Base-by-base conservation (phyloP, 257 asterid species). In the Capsicum baccatum region DNA sequence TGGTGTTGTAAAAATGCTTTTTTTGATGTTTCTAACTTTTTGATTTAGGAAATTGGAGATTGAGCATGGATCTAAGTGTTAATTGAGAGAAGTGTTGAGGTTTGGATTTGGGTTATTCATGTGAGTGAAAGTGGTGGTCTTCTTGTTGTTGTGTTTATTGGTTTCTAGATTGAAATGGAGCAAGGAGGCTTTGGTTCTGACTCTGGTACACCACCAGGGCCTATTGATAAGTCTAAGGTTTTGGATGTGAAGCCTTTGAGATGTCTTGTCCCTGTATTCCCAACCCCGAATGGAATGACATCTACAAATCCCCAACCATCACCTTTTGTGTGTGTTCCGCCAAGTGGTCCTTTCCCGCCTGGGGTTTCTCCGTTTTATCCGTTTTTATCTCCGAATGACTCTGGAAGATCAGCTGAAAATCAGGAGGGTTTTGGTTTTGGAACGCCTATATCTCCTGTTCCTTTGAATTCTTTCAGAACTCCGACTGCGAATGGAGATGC, bases 301-400 rank as follows among this genome's bases (percentile, higher is more conserved):
- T 86, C 95, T 0, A 79, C 91, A 6, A 84, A 80, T 74, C 93
- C 97, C 19, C 93, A 92, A n/a, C 93, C 97, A 3, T 57, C 95
- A 35, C 96, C 98, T 44, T 97, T 97, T 85, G 95, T 91, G 17
- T 95, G 99, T 84, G 95, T 97, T 68, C 91, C 99, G 15, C 99
- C 99, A 7, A 67, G 91, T 13, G 99, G 99, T 55, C 99, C 99
- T 59, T 96, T 96, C 60, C 99, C 99, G 3, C 86, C 95, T 5
- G 99, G 98, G 9, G 89, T 94, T 78, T 92, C 94, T 60, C 99
- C 99, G 11, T 89, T 96, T 89, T 96, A 90, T 89, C 99, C 99
- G 0, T 93, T 96, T 82, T 78, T 90, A 14, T 86, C 83, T 19
- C 91, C 89, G 35, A 73, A 88, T 12, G 58, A 78, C 5, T 73